phyloP scores from a whole-genome alignment of 371 early-diverging fungal species.

The Mucor irregularis region DNA sequence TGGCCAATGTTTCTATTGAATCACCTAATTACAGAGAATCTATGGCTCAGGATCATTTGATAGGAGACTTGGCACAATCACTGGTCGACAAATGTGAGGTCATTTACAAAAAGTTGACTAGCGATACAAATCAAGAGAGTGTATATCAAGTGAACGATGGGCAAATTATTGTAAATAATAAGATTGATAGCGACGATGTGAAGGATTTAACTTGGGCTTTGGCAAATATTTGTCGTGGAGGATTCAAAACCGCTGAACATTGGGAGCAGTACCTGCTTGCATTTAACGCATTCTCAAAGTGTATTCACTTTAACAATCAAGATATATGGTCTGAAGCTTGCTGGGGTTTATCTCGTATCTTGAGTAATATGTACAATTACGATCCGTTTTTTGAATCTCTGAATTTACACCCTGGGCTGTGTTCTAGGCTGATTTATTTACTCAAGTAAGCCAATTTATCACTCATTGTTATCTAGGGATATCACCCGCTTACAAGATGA shows the following conservation, averaged over 20 bases:
- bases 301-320: slow-evolving; percentile 34
- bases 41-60: slow-evolving; percentile 13
- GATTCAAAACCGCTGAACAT: slow-evolving; percentile 15
- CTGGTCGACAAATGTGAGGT: slow-evolving; percentile 6
- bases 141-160: background rate
- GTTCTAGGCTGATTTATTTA: slow-evolving; percentile 11
- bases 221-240: slow-evolving; percentile 28
- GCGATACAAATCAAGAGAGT: slow-evolving; percentile 2
- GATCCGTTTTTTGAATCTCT: slow-evolving; percentile 13
- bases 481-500: too few species aligned
- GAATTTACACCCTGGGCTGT: slow-evolving; percentile 4
- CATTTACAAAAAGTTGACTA: slow-evolving; percentile 3
- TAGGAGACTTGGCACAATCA: slow-evolving; percentile 11
- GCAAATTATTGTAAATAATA: background rate
- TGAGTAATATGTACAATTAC: slow-evolving; percentile 41
- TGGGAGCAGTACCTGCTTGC: slow-evolving; percentile 33
- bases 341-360: slow-evolving; percentile 50
- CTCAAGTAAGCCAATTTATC: slow-evolving; percentile 7
- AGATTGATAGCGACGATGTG: slow-evolving; percentile 12
- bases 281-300: slow-evolving; percentile 35
- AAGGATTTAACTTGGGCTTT: slow-evolving; percentile 26
- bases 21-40: slow-evolving; percentile 19
- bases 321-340: slow-evolving; percentile 44
- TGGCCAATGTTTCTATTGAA: slow-evolving; percentile 25
- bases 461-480: background rate